phyloP scores from a whole-genome alignment of 2,329 filamentous ascomycete genomes.

The Stachybotrys elegans region DNA sequence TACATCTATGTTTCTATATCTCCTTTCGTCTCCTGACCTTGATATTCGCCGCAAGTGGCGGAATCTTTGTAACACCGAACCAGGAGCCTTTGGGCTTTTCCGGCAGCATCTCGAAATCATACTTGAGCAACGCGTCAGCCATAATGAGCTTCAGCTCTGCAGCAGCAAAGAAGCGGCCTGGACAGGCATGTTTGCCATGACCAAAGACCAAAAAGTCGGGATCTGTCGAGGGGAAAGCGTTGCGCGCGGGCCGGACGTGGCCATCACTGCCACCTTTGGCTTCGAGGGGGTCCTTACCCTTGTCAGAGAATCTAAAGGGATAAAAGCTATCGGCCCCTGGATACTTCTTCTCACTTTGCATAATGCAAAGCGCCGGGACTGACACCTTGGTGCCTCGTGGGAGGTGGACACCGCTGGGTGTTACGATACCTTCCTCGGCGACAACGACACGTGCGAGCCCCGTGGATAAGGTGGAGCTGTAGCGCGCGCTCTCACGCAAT shows the following conservation, averaged over 20 bases:
- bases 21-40: neutral
- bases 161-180: constrained; percentile 6
- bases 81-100: neutral
- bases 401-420: constrained; percentile 27
- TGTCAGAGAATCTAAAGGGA: constrained; percentile 20
- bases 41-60: neutral
- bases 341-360: constrained; percentile 19
- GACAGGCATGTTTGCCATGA: constrained; percentile 7
- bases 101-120: neutral
- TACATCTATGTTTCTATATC: neutral
- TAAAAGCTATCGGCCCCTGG: constrained; percentile 16
- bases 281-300: constrained; percentile 9
- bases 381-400: constrained; percentile 21
- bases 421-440: constrained; percentile 20
- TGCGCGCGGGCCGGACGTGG: constrained; percentile 17
- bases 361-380: constrained; percentile 23
- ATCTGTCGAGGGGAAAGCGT: constrained; percentile 26
- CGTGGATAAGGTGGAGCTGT: constrained; percentile 25
- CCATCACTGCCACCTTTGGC: constrained; percentile 8
- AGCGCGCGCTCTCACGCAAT: constrained; percentile 33
- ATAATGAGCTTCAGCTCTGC: constrained; percentile 5
- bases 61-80: neutral
- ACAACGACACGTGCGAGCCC: constrained; percentile 18
- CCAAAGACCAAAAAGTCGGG: constrained; percentile 31
- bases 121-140: constrained; percentile 2